Conservation (phyloP, 129 eudicot genomes). For the Chrysanthemum makinoi region DNA sequence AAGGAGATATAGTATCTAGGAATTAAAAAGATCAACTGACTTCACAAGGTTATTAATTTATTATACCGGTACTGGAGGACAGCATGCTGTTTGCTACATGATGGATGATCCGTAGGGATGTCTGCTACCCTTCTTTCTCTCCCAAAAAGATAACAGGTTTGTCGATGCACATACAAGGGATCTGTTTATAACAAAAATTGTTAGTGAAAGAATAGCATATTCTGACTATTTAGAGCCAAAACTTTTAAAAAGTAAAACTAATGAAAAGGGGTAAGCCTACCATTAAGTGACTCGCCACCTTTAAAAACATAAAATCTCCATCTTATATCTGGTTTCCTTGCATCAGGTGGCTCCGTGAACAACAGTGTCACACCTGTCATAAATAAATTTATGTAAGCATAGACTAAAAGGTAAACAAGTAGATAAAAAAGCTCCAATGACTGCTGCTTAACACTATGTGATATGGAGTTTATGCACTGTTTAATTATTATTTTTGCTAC, state of each 20-base stretch:
- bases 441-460: neutral
- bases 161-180: constrained; percentile 95
- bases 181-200: constrained; percentile 41
- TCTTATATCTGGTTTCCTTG: constrained; percentile 87
- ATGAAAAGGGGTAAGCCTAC: constrained; percentile 31
- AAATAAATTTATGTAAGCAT: constrained; percentile 1
- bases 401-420: neutral
- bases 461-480: neutral
- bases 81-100: constrained; percentile 99
- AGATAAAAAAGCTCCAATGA: too few species aligned
- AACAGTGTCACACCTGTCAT: constrained; percentile 79
- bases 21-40: neutral
- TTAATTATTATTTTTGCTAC: too few species aligned
- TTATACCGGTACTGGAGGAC: constrained; percentile 84
- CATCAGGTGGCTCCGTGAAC: constrained; percentile 93
- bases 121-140: constrained; percentile 98
- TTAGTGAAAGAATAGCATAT: constrained; percentile 13
- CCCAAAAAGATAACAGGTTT: constrained; percentile 92
- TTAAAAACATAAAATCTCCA: constrained; percentile 96
- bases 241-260: neutral
- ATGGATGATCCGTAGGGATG: constrained; percentile 96
- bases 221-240: neutral
- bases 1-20: neutral
- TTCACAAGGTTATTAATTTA: neutral
- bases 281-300: constrained; percentile 91